phyloP scores from a whole-genome alignment of 179 eudicot genomes.

The Pouteria campechiana region DNA sequence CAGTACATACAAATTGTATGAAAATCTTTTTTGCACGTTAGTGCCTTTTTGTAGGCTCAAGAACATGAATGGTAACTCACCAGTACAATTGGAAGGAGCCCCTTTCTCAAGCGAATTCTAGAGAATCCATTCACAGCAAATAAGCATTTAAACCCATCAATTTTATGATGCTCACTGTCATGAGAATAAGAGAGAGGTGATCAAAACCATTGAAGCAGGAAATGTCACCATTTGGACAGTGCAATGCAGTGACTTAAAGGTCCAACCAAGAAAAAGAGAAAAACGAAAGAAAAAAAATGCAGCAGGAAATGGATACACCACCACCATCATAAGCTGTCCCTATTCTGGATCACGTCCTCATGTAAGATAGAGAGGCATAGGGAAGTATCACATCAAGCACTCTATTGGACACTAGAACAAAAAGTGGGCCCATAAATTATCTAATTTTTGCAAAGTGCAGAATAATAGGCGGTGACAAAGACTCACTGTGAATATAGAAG shows the following conservation, averaged over 20 bases:
- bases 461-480: too few relatives aligned
- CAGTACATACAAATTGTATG: neutral
- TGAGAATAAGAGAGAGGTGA: neutral
- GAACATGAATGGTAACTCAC: constrained; percentile 17
- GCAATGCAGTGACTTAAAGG: neutral
- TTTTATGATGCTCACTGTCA: constrained; percentile 44
- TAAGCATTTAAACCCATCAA: constrained; percentile 61
- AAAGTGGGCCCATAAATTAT: too few relatives aligned
- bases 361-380: too few relatives aligned
- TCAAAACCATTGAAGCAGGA: neutral
- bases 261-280: constrained; percentile 1
- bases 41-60: neutral
- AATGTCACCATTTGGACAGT: neutral
- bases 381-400: too few relatives aligned
- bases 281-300: neutral
- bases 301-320: too few relatives aligned
- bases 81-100: constrained; percentile 55
- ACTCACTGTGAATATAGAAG: too few relatives aligned
- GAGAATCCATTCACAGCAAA: constrained; percentile 57
- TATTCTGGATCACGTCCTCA: too few relatives aligned
- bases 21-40: neutral
- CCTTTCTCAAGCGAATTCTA: constrained; percentile 23
- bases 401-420: too few relatives aligned
- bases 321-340: too few relatives aligned
- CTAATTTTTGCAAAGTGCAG: too few relatives aligned